phyloP scores from a whole-genome alignment of 2,329 filamentous ascomycete species.

The Phaeophleospora eucalypticola region DNA sequence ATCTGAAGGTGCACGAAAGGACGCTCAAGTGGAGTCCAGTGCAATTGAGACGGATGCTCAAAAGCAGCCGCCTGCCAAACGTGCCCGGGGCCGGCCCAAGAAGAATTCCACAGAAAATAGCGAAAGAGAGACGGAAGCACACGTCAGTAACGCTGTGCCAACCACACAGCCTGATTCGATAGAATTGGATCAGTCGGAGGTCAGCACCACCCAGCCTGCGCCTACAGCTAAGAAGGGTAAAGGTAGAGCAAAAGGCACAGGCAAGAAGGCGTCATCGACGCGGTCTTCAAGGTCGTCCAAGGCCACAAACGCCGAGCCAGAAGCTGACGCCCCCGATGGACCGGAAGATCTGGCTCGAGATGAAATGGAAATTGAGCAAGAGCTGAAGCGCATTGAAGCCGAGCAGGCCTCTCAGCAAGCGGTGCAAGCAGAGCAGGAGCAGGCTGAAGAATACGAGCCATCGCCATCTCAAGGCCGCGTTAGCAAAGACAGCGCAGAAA shows the following conservation, averaged over 20 bases:
- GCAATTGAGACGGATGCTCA: slow-evolving; percentile 23
- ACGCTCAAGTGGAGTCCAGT: slow-evolving; percentile 20
- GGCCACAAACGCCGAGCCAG: slow-evolving; percentile 16
- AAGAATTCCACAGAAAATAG: slow-evolving; percentile 12
- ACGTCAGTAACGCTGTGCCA: slow-evolving; percentile 1
- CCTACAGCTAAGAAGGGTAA: slow-evolving; percentile 25
- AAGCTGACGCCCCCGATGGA: slow-evolving; percentile 15
- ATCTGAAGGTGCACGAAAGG: slow-evolving; percentile 35
- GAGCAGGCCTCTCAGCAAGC: slow-evolving; percentile 25
- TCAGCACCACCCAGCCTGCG: slow-evolving; percentile 9
- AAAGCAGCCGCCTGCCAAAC: slow-evolving; percentile 29
- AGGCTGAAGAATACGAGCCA: slow-evolving; percentile 34
- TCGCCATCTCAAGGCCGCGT: slow-evolving; percentile 29
- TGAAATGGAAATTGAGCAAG: slow-evolving; percentile 32
- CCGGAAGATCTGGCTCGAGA: slow-evolving; percentile 19
- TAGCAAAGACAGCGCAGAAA: slow-evolving; percentile 20
- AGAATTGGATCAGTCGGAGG: slow-evolving; percentile 9
- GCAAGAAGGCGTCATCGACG: slow-evolving; percentile 25
- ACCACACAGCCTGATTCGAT: slow-evolving; percentile 8
- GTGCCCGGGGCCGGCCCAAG: slow-evolving; percentile 21
- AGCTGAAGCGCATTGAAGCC: slow-evolving; percentile 29
- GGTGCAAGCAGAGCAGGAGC: slow-evolving; percentile 27
- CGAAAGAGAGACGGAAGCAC: slow-evolving; percentile 6
- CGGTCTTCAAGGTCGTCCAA: slow-evolving; percentile 23
- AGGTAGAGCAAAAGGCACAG: slow-evolving; percentile 25